Base-by-base conservation (phyloP, 1,284 basidiomycete species). In the Apiotrichum siamense region DNA sequence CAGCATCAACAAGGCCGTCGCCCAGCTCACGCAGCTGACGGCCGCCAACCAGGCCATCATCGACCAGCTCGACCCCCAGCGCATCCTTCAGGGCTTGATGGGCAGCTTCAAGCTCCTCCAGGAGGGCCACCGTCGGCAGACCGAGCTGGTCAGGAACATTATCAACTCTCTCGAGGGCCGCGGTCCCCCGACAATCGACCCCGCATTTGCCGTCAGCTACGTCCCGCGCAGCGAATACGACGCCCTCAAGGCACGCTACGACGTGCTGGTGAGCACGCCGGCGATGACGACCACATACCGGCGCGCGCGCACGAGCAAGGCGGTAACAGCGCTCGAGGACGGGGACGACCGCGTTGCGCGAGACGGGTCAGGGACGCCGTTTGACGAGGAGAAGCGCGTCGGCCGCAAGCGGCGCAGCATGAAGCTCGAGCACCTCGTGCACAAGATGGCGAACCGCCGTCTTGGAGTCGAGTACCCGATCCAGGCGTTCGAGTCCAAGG, bases 351-450 rank as follows among this genome's bases (percentile, higher is more conserved):
- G 53, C 12, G 18, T 44, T n/a, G n/a, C n/a, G 27, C 50, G 54
- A 17, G 54, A 56, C 15, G 37, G 21, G 17, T 45, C 46, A 37
- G 18, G 36, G 13, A 55, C 53, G 11, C 50, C 52, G 10, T 44
- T 52, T 18, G 51, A 55, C 10, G 55, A 56, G n/a, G 50, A 55
- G 25, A 57, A 48, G 49, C 49, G 45, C n/a, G 20, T 25, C 20
- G 57, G 56, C 7, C 52, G 69, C 21, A 69, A 70, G 47, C 62
- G 62, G 37, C 54, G 70, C 18, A 66, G 61, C 33, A 66, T 73
- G 52, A 70, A 66, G 54, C 63, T 73, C 12, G 70, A 72, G 67
- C 70, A 73, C 42, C 58, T 73, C 25, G 63, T 73, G 4, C 70
- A 73, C 54, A 60, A 71, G 50, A 66, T 66, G 59, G 70, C 70